phyloP scores from a whole-genome alignment of 2,329 filamentous ascomycete species.

The Trichophyton verrucosum region DNA sequence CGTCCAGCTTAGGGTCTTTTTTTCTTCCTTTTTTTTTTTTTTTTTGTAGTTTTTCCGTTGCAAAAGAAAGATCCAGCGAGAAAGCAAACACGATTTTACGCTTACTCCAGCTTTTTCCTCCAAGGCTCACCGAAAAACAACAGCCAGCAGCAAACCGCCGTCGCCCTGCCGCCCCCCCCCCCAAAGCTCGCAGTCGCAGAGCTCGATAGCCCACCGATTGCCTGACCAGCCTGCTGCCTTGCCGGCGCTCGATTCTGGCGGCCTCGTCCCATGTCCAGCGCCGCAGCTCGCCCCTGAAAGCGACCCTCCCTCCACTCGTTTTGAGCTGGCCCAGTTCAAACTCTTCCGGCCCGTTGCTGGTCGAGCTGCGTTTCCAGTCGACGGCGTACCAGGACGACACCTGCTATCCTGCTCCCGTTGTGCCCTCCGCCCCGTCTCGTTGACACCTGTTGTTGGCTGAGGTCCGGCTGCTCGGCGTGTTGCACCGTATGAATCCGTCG shows the following conservation, averaged over 20 bases:
- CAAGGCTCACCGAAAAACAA: too few relatives aligned
- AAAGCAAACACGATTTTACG: not conserved
- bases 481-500: slow-evolving; percentile 28
- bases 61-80: not conserved
- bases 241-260: not conserved
- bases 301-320: not conserved
- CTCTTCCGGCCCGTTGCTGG: not conserved
- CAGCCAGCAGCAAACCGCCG: too few relatives aligned
- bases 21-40: too few relatives aligned
- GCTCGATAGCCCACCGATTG: not conserved
- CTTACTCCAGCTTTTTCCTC: too few relatives aligned
- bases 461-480: not conserved
- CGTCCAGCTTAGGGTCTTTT: not conserved
- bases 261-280: not conserved
- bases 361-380: not conserved
- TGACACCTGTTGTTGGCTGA: not conserved
- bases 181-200: not conserved
- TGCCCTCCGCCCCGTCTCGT: too few relatives aligned
- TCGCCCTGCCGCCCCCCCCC: too few relatives aligned
- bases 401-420: not conserved
- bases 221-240: not conserved
- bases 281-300: not conserved
- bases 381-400: not conserved
- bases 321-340: not conserved
- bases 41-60: slow-evolving; percentile 3